These are phyloP conservation scores for Neonectria sp. DNA, from an alignment of 2,329 filamentous ascomycete genomes.

Conservation along the genomic window DNA sequence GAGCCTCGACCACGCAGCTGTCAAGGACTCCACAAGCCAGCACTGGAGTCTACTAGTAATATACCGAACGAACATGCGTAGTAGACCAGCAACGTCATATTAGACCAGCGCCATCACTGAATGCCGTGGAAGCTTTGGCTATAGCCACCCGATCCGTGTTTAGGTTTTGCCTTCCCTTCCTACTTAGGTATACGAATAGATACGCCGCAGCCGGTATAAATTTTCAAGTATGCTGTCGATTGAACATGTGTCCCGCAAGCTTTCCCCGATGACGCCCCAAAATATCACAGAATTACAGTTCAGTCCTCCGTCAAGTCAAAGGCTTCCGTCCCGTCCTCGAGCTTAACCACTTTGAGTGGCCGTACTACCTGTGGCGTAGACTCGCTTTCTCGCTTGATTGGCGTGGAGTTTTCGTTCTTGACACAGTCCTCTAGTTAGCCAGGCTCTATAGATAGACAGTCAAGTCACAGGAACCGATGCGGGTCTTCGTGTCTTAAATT, in stretches of 20 bases:
- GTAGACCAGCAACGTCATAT: neutral
- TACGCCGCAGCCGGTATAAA: too few relatives aligned
- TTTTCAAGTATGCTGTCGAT: too few relatives aligned
- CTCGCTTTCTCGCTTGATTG: slow-evolving; percentile 31
- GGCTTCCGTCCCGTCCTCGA: slow-evolving; percentile 31
- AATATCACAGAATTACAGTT: neutral
- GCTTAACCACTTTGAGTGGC: slow-evolving; percentile 31
- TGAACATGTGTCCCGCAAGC: neutral
- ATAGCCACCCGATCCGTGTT: neutral
- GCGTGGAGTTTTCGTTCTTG: slow-evolving; percentile 1
- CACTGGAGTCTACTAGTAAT: neutral
- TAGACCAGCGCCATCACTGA: neutral
- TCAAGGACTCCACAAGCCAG: slow-evolving; percentile 26
- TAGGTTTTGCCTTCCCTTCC: neutral
- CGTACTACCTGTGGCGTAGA: neutral
- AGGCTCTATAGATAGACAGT: neutral
- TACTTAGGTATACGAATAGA: too few relatives aligned
- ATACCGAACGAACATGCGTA: neutral
- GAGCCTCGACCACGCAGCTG: slow-evolving; percentile 26
- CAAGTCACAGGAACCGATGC: neutral
- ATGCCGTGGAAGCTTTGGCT: neutral
- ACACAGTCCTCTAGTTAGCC: neutral
- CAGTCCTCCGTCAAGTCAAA: slow-evolving; percentile 36
- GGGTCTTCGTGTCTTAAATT: neutral
- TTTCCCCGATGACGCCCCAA: neutral